These are phyloP conservation scores for Thalassiosira exigua DNA, from an alignment of 352 stramenopile species.

Conservation along the genomic window DNA sequence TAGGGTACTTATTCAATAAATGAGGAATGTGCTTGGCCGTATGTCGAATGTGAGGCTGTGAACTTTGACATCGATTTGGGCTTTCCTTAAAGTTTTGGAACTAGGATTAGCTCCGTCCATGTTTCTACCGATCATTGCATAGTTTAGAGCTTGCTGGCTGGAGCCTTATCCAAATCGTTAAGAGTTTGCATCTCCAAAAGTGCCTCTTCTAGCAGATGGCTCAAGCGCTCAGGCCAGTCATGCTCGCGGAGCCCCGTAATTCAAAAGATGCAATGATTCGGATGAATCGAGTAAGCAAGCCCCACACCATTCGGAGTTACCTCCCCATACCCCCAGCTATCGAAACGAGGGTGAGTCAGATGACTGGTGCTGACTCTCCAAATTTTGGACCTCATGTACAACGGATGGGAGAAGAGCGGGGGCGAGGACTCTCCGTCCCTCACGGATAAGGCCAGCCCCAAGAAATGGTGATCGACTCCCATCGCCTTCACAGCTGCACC, in stretches of 20 bases:
- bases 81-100: too few relatives aligned
- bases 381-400: constrained; percentile 93
- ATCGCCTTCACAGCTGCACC: constrained; percentile 85
- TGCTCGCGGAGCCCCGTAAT: constrained; percentile 91
- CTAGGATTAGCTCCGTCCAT: too few relatives aligned
- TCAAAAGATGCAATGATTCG: constrained; percentile 94
- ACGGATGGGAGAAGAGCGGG: constrained; percentile 92
- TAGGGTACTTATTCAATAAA: too few relatives aligned
- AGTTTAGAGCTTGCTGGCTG: constrained; percentile 71
- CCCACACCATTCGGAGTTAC: constrained; percentile 96
- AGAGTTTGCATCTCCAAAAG: constrained; percentile 95
- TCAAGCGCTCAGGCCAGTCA: constrained; percentile 88
- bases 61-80: too few relatives aligned
- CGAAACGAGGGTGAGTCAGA: constrained; percentile 91
- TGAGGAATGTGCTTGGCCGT: too few relatives aligned
- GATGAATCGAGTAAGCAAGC: constrained; percentile 95
- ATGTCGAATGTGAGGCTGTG: too few relatives aligned
- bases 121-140: too few relatives aligned
- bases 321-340: constrained; percentile 95
- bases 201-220: constrained; percentile 91
- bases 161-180: constrained; percentile 75
- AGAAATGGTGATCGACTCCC: constrained; percentile 95
- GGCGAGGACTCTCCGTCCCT: constrained; percentile 90
- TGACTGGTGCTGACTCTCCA: constrained; percentile 96
- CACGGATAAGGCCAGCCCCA: constrained; percentile 94